Evolutionary conservation across 1,139 yeast species (phyloP).

Genomic region (Eremothecium cymbalariae): DNA sequence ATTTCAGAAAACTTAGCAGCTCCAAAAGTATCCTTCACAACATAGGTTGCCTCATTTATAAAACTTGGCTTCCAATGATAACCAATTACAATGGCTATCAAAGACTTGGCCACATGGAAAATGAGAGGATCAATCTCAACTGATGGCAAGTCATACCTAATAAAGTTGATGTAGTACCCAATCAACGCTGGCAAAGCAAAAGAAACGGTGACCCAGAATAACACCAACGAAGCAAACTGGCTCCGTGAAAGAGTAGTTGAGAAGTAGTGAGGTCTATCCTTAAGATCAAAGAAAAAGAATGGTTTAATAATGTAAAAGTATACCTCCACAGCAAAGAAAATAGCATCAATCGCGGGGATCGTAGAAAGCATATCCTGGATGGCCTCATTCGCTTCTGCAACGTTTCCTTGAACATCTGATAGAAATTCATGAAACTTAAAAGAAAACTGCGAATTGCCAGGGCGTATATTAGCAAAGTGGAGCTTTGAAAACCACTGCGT

Average conservation of each 20-base stretch:
- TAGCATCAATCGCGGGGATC: conserved; percentile 19
- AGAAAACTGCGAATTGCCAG: conserved; percentile 12
- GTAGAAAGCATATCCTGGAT: conserved; percentile 29
- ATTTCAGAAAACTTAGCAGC: conserved; percentile 3
- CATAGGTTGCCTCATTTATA: conserved; percentile 8
- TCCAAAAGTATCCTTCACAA: conserved; percentile 10
- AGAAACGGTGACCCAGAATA: conserved; percentile 20
- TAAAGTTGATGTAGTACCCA: conserved; percentile 28
- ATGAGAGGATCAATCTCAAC: conserved; percentile 29
- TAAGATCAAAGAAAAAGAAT: conserved; percentile 6
- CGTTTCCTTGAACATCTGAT: conserved; percentile 18
- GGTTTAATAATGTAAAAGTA: conserved; percentile 12
- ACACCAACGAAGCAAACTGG: conserved; percentile 11
- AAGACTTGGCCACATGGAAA: conserved; percentile 22
- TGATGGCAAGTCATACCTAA: conserved; percentile 24
- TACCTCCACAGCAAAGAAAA: conserved; percentile 22
- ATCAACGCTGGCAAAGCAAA: conserved; percentile 19
- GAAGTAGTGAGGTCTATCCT: conserved; percentile 7
- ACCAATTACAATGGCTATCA: conserved; percentile 16
- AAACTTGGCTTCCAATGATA: conserved; percentile 10
- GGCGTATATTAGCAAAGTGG: conserved; percentile 10
- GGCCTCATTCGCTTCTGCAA: conserved; percentile 20
- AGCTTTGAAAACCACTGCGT: conserved; percentile 12
- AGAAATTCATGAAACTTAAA: conserved; percentile 22
- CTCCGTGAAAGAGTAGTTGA: conserved; percentile 10